These are phyloP conservation scores for Backusella tarrabulga DNA, from an alignment of 192 early-diverging fungal species.

Conservation along the genomic window DNA sequence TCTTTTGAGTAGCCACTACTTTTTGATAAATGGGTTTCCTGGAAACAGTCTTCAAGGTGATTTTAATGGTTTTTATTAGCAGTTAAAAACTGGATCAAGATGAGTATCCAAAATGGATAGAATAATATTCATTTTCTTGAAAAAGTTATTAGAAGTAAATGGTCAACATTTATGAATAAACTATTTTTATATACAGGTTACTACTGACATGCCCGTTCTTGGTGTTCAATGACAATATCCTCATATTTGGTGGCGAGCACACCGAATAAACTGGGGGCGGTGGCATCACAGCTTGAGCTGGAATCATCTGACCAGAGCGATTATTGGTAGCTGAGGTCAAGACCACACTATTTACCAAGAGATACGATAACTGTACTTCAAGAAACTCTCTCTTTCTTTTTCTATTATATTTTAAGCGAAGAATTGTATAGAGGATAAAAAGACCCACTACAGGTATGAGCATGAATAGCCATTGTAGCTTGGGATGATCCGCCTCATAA, in stretches of 20 bases:
- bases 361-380: neutral
- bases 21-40: too few relatives aligned
- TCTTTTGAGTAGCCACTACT: too few relatives aligned
- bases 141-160: too few relatives aligned
- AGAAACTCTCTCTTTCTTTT: neutral
- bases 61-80: too few relatives aligned
- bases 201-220: neutral
- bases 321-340: neutral
- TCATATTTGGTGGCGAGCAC: constrained; percentile 6
- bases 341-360: neutral
- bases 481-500: neutral
- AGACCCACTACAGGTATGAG: neutral
- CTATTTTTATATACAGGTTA: too few relatives aligned
- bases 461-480: neutral
- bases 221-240: neutral
- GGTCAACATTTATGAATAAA: too few relatives aligned
- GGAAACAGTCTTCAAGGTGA: too few relatives aligned
- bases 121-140: too few relatives aligned
- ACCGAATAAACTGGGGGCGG: constrained; percentile 6
- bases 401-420: neutral
- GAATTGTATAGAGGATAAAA: neutral
- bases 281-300: neutral
- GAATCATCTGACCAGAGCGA: neutral
- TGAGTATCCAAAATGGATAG: too few relatives aligned
- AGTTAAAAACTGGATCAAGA: too few relatives aligned